These are phyloP conservation scores for Aspergillus nidulans DNA, from an alignment of 495 filamentous ascomycete species.

Conservation along the genomic window DNA sequence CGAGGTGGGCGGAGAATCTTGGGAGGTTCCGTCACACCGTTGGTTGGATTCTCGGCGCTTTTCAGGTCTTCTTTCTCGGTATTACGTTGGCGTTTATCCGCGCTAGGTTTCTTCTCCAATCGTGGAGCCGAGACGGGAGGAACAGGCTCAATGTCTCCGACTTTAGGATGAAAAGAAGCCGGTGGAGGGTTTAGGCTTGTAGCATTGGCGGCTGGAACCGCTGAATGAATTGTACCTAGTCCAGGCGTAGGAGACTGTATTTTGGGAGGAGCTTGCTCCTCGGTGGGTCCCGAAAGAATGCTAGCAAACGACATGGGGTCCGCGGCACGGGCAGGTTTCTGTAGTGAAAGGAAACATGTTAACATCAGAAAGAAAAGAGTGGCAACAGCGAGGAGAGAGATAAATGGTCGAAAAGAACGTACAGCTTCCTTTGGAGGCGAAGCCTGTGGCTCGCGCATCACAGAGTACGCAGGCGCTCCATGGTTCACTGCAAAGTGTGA, in stretches of 20 bases:
- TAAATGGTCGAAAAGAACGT: constrained; percentile 14
- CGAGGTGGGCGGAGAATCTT: constrained; percentile 32
- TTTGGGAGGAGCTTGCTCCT: constrained; percentile 47
- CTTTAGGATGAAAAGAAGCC: constrained; percentile 13
- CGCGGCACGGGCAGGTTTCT: constrained; percentile 63
- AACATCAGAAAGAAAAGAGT: background rate
- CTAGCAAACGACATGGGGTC: constrained; percentile 91
- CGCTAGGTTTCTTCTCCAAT: constrained; percentile 26
- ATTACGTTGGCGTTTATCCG: constrained; percentile 32
- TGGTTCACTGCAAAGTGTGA: constrained; percentile 36
- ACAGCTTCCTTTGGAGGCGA: constrained; percentile 40
- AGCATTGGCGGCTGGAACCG: constrained; percentile 20
- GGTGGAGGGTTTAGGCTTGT: constrained; percentile 14
- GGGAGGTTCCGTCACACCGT: constrained; percentile 25
- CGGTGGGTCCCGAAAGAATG: constrained; percentile 68
- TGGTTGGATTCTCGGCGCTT: constrained; percentile 38
- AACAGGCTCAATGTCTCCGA: constrained; percentile 25
- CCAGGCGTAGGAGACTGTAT: constrained; percentile 33
- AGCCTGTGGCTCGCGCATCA: constrained; percentile 30
- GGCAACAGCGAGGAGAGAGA: background rate
- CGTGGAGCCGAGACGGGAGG: constrained; percentile 23
- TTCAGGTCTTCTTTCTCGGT: constrained; percentile 42
- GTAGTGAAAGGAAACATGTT: constrained; percentile 5
- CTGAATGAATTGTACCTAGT: constrained; percentile 7
- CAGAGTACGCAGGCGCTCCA: constrained; percentile 25